Percentiles rank a stretch among this genome's conserved stretches.
Conservation (phyloP, 2,329 filamentous ascomycete species). For the Raffaelea albimanens region DNA sequence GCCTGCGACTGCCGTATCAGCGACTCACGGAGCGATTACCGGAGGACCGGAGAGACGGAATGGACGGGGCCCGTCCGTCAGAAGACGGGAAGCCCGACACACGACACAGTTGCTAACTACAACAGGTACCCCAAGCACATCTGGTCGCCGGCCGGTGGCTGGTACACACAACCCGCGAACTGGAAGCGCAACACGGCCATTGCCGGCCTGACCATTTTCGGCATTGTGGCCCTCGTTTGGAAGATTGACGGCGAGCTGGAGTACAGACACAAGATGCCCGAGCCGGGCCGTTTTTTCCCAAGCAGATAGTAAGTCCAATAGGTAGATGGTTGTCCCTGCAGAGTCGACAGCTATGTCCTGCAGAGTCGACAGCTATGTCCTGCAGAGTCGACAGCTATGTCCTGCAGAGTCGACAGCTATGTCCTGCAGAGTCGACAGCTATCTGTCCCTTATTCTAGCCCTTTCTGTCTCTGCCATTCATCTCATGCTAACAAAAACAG, state of each 20-base stretch:
- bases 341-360: too few species aligned
- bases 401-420: too few species aligned
- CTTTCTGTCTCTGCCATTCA: background rate
- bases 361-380: too few species aligned
- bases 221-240: constrained; percentile 56
- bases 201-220: constrained; percentile 35
- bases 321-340: too few species aligned
- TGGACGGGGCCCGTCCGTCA: too few species aligned
- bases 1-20: too few species aligned
- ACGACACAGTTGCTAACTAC: background rate
- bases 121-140: constrained; percentile 92
- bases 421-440: too few species aligned
- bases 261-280: constrained; percentile 66
- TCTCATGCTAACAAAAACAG: constrained; percentile 16
- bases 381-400: too few species aligned
- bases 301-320: constrained; percentile 63
- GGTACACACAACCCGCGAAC: constrained; percentile 91
- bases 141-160: constrained; percentile 97
- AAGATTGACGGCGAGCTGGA: constrained; percentile 67
- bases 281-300: constrained; percentile 69
- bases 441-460: too few species aligned
- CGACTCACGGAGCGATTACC: too few species aligned
- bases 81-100: too few species aligned
- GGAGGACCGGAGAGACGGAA: too few species aligned
- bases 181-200: constrained; percentile 78